Percentiles rank a stretch among this genome's conserved stretches.
Evolutionary conservation across 306 rosid genomes (phyloP).

Genomic region (Mimosa bimucronata): DNA sequence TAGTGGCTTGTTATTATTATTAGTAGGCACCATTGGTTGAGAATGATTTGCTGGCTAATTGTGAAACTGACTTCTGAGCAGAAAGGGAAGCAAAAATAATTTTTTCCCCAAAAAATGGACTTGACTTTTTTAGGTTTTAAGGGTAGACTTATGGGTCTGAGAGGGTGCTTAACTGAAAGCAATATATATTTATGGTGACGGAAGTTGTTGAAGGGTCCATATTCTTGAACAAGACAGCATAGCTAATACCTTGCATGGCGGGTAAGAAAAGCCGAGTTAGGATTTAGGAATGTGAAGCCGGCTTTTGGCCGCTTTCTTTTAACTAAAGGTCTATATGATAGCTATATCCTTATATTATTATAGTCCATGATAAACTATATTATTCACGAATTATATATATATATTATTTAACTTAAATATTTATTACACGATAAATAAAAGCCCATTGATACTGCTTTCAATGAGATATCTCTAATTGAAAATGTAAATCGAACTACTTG

Average conservation of each 20-base stretch:
- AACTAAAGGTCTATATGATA: background rate
- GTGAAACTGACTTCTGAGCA: slow-evolving; percentile 24
- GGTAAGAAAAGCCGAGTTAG: background rate
- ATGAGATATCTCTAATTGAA: background rate
- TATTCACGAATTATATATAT: background rate
- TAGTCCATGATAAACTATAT: background rate
- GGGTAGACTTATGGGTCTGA: background rate
- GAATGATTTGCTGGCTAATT: background rate
- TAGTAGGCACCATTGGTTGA: background rate
- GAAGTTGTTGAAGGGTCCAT: slow-evolving; percentile 35
- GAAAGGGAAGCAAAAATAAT: background rate
- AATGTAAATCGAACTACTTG: background rate
- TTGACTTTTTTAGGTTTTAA: background rate
- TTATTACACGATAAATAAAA: background rate
- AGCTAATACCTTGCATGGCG: slow-evolving; percentile 37
- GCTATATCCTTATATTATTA: background rate
- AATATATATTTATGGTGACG: background rate
- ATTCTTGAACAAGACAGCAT: slow-evolving; percentile 39
- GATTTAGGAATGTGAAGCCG: background rate
- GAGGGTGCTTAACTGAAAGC: background rate
- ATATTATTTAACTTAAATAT: no score
- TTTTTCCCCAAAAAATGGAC: background rate
- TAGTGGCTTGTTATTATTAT: background rate
- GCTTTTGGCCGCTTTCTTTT: background rate
- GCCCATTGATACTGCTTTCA: background rate